phyloP scores from a whole-genome alignment of 805 yeast genomes.

The Yarrowia alimentaria region DNA sequence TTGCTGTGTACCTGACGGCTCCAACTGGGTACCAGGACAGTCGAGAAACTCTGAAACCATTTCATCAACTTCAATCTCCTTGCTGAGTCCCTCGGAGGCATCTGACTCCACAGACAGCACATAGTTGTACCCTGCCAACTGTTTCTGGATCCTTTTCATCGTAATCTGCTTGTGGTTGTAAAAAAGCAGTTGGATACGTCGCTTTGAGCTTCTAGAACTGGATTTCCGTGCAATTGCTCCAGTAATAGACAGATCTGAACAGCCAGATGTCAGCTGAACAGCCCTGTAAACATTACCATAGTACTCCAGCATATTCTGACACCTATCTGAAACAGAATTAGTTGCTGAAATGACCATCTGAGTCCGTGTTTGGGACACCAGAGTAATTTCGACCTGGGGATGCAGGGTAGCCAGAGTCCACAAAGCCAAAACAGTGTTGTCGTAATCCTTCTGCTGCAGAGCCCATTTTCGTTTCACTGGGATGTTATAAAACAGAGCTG shows the following conservation, averaged over 20 bases:
- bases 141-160: not conserved
- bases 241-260: not conserved
- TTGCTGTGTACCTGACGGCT: too few relatives aligned
- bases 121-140: not conserved
- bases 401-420: not conserved
- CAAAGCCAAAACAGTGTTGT: not conserved
- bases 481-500: constrained; percentile 11
- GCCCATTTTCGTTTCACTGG: constrained; percentile 25
- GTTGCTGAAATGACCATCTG: not conserved
- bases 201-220: not conserved
- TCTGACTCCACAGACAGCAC: not conserved
- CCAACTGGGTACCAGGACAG: too few relatives aligned
- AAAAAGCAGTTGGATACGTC: not conserved
- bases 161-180: not conserved
- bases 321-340: not conserved
- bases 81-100: constrained; percentile 5
- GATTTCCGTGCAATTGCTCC: too few relatives aligned
- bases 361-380: not conserved
- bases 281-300: not conserved
- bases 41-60: constrained; percentile 1
- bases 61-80: not conserved
- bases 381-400: not conserved
- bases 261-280: not conserved
- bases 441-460: constrained; percentile 11
- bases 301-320: constrained; percentile 11